phyloP scores from a whole-genome alignment of 2,329 filamentous ascomycete genomes.

The Lasiodiplodia hormozganensis region DNA sequence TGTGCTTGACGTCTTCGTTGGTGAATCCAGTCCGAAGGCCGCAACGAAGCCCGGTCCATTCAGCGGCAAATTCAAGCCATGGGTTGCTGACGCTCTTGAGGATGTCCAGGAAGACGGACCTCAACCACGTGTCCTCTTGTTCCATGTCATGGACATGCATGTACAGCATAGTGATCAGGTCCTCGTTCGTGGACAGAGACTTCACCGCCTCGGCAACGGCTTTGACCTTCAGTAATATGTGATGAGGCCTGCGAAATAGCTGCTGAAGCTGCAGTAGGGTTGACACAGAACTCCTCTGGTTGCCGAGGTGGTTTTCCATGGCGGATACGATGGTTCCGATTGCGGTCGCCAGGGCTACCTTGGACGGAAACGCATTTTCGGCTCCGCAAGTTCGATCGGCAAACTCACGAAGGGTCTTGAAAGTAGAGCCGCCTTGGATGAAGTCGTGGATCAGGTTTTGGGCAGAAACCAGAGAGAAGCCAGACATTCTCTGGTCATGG shows the following conservation, averaged over 20 bases:
- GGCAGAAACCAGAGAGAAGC: constrained; percentile 55
- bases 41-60: constrained; percentile 73
- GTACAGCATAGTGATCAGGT: constrained; percentile 48
- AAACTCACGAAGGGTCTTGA: constrained; percentile 45
- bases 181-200: constrained; percentile 50
- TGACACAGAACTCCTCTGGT: constrained; percentile 35
- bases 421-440: constrained; percentile 46
- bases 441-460: constrained; percentile 61
- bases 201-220: constrained; percentile 55
- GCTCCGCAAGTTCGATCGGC: constrained; percentile 46
- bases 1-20: constrained; percentile 4
- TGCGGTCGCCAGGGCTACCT: constrained; percentile 51
- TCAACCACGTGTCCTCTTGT: constrained; percentile 67
- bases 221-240: constrained; percentile 62
- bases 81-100: constrained; percentile 68
- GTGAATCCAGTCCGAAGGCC: constrained; percentile 31
- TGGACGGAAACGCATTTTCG: constrained; percentile 45
- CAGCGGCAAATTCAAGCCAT: constrained; percentile 71
- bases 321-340: constrained; percentile 48
- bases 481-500: constrained; percentile 56
- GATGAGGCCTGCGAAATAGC: constrained; percentile 52
- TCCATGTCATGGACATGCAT: constrained; percentile 59
- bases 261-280: constrained; percentile 52
- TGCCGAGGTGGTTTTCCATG: constrained; percentile 49
- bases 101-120: constrained; percentile 71